These are phyloP conservation scores for Camellia lanceoleosa DNA, from an alignment of 148 eudicot species.

Conservation along the genomic window DNA sequence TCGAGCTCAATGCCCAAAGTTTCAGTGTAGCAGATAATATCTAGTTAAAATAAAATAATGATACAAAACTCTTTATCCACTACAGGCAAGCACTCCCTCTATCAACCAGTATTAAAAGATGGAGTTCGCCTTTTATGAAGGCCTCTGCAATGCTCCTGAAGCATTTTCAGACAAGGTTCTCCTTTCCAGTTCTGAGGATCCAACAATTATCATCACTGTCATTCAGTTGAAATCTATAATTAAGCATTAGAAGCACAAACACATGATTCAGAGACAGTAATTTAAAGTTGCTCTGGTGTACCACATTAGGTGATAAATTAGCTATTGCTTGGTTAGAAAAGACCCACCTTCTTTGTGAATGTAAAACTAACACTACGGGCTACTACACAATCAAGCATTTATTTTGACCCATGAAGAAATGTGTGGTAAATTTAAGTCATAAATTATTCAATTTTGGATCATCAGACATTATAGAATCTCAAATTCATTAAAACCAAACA, in stretches of 20 bases:
- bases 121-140: background rate
- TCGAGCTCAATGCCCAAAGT: background rate
- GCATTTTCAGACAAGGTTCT: background rate
- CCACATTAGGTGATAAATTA: background rate
- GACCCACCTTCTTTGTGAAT: background rate
- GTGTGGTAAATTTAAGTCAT: background rate
- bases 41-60: background rate
- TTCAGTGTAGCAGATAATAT: background rate
- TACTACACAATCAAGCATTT: background rate
- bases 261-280: background rate
- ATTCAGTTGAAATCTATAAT: no score
- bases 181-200: background rate
- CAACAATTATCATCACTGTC: background rate
- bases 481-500: background rate
- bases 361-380: background rate
- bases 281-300: background rate
- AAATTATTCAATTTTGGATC: background rate
- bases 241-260: background rate
- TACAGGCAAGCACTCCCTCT: background rate
- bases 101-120: background rate
- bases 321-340: background rate
- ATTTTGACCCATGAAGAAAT: background rate
- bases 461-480: background rate
- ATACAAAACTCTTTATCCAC: background rate
- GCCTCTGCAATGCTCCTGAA: background rate